Conservation (phyloP, 306 rosid genomes). For the Trifolium repens region DNA sequence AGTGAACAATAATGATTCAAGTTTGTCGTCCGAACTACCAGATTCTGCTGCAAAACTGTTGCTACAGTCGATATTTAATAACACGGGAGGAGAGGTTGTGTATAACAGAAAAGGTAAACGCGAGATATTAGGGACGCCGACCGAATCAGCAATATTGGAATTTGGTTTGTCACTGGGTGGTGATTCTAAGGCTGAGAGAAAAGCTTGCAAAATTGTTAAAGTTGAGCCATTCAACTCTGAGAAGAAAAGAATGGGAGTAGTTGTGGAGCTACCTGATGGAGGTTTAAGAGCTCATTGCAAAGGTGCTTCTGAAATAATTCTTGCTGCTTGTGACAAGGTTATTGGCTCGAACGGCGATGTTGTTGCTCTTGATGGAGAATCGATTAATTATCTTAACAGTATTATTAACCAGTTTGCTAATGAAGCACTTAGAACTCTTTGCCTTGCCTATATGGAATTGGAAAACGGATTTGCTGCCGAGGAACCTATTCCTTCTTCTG, state of each 20-base stretch:
- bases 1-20: conserved; percentile 44
- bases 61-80: conserved; percentile 78
- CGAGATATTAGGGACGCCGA: conserved; percentile 87
- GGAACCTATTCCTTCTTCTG: conserved; percentile 72
- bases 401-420: conserved; percentile 76
- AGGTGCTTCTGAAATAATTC: conserved; percentile 92
- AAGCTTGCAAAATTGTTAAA: conserved; percentile 65
- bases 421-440: conserved; percentile 93
- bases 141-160: conserved; percentile 82
- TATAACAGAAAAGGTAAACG: conserved; percentile 64
- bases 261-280: conserved; percentile 69
- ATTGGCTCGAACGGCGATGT: conserved; percentile 66
- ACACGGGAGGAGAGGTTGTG: conserved; percentile 95
- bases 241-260: conserved; percentile 92
- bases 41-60: conserved; percentile 57
- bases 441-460: conserved; percentile 82
- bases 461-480: conserved; percentile 60
- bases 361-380: conserved; percentile 69
- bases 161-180: conserved; percentile 85
- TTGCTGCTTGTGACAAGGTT: conserved; percentile 86
- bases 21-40: conserved; percentile 62
- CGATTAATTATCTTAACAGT: conserved; percentile 53
- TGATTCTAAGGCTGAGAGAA: conserved; percentile 65
- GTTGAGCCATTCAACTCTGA: conserved; percentile 94
- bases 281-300: conserved; percentile 79